Conservation (phyloP, 805 yeast genomes). For the Millerago galiae region DNA sequence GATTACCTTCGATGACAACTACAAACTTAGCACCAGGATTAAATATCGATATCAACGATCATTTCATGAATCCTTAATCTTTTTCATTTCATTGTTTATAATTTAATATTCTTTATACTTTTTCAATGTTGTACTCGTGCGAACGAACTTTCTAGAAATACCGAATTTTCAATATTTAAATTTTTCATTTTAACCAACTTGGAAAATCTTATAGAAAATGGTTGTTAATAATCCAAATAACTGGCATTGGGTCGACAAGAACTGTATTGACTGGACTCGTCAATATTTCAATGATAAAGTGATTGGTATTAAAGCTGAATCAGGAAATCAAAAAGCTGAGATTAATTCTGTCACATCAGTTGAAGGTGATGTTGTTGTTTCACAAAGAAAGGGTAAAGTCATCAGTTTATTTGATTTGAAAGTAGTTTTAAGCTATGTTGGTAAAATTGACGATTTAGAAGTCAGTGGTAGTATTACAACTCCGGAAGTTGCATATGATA, state of each 20-base stretch:
- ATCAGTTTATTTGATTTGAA: conserved; percentile 84
- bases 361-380: conserved; percentile 96
- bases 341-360: conserved; percentile 36
- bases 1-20: conserved; percentile 41
- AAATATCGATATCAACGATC: conserved; percentile 24
- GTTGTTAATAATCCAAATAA: conserved; percentile 95
- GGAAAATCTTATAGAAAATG: conserved; percentile 49
- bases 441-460: conserved; percentile 32
- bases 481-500: conserved; percentile 93
- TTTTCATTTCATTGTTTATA: neutral
- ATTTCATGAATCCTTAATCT: conserved; percentile 23
- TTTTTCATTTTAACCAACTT: too few species aligned
- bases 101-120: neutral
- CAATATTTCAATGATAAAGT: conserved; percentile 63
- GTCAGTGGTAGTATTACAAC: conserved; percentile 70
- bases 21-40: conserved; percentile 28
- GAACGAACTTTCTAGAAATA: too few species aligned
- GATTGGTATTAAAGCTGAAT: conserved; percentile 34
- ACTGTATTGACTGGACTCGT: conserved; percentile 88
- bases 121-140: too few species aligned
- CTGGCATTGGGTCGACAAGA: conserved; percentile 99
- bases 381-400: conserved; percentile 95
- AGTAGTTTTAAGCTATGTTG: conserved; percentile 52
- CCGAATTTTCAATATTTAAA: too few species aligned
- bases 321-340: conserved; percentile 26